Evolutionary conservation across 2,329 filamentous ascomycete genomes (phyloP), one percentile per base, ranked within the genome.

Genomic region (Fusarium sp.): DNA sequence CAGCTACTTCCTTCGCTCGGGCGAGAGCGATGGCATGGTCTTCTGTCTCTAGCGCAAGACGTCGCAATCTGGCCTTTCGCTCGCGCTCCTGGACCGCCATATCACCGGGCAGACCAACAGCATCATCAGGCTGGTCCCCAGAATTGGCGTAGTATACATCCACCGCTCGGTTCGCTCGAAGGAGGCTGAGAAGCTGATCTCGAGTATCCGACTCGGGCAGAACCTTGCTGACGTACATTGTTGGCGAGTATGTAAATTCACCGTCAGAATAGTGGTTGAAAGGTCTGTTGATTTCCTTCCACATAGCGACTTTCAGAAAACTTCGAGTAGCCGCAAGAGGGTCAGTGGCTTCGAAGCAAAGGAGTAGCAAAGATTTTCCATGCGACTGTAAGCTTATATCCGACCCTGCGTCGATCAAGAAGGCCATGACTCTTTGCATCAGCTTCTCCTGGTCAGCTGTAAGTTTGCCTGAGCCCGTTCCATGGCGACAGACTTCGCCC

Each of bases 231-330:
- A 90, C 82, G 74, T 91, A 92, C 80, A 88, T 90, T 5, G 89
- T 88, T 0, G 90, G 86, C 0, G 90, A 92, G 76, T 90, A 92
- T 2, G 85, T 87, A 69, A 84, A 83, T 7, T 80, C 82, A 24
- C 84, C 84, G 42, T 85, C 81, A 2, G 78, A 85, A 76, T 84
- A 88, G 63, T 84, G 79, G 68, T 90, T 88, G 72, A 84, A 87
- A 0, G 86, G 80, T 63, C 87, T 85, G 78, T 91, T 91, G 72
- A 91, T 79, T 33, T 86, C 80, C 73, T 89, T 88, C 88, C 89
- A 91, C 79, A 91, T 84, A 43, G 86, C 88, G 1, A 86, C 87
- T 71, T 89, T 89, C 9, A 92, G 81, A 2, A 92, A 82, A 0
- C 86, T 83, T 42, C 85, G 84, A 0, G 87, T 87, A 7, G 88